phyloP scores from a whole-genome alignment of 371 early-diverging fungal genomes.

The Mucor saturninus region DNA sequence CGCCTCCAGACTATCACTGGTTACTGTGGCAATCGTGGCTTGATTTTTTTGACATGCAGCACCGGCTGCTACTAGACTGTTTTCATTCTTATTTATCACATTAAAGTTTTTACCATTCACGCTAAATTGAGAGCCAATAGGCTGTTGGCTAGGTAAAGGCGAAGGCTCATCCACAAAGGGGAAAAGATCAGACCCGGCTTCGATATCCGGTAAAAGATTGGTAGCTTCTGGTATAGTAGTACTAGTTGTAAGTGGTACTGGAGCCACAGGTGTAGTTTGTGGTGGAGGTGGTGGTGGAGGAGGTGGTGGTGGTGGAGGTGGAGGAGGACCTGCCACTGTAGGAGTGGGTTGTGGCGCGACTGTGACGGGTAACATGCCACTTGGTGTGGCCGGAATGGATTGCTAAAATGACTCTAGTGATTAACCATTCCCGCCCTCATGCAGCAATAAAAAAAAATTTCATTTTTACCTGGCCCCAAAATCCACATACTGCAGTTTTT shows the following conservation, averaged over 20 bases:
- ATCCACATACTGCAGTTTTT: slow-evolving; percentile 26
- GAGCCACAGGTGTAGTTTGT: too few species aligned
- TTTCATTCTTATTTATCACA: not conserved
- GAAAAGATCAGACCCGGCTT: not conserved
- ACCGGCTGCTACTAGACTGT: not conserved
- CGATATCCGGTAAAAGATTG: not conserved
- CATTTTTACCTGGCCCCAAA: slow-evolving; percentile 26
- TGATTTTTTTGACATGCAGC: not conserved
- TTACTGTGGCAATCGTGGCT: not conserved
- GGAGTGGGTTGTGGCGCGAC: not conserved
- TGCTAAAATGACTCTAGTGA: slow-evolving; percentile 1
- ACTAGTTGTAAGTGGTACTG: too few species aligned
- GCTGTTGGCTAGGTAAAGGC: not conserved
- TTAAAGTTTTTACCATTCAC: slow-evolving; percentile 1
- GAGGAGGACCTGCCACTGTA: not conserved
- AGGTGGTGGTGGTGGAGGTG: not conserved
- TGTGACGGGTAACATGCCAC: not conserved
- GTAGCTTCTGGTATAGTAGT: too few species aligned
- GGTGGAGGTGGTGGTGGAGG: not conserved
- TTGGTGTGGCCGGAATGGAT: slow-evolving; percentile 9
- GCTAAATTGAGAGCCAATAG: not conserved
- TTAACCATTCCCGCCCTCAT: too few species aligned
- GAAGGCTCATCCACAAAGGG: not conserved
- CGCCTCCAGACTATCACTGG: not conserved
- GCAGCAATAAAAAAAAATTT: not conserved